These are phyloP conservation scores for Pseudophaeomoniella oleicola DNA, from an alignment of 2,329 filamentous ascomycete species.

Conservation along the genomic window DNA sequence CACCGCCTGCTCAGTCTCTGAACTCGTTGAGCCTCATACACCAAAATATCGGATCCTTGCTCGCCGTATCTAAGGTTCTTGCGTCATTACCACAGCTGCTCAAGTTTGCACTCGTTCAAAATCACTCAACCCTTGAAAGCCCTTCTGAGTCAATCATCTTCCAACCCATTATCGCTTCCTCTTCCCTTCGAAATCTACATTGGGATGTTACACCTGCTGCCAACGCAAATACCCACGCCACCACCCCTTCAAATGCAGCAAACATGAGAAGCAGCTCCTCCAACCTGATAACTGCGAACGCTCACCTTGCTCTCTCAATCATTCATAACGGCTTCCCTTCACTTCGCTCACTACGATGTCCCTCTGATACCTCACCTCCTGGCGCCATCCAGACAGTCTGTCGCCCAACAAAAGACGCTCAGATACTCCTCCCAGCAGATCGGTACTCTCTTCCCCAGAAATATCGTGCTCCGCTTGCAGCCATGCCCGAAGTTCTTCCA, in stretches of 20 bases:
- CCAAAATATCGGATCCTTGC: constrained; percentile 35
- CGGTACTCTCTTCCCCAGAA: constrained; percentile 25
- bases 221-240: background rate
- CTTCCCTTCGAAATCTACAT: constrained; percentile 36
- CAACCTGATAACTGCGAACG: constrained; percentile 29
- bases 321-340: constrained; percentile 25
- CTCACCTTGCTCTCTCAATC: constrained; percentile 15
- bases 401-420: constrained; percentile 21
- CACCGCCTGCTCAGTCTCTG: constrained; percentile 28
- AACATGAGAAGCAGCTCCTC: too few relatives aligned
- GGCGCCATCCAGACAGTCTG: constrained; percentile 29
- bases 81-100: constrained; percentile 29
- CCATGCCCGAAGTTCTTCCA: constrained; percentile 24
- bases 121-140: constrained; percentile 29
- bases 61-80: constrained; percentile 37
- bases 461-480: constrained; percentile 26
- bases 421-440: constrained; percentile 24
- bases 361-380: constrained; percentile 27
- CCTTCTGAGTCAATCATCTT: constrained; percentile 27
- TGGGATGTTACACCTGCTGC: constrained; percentile 28
- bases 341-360: constrained; percentile 25
- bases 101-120: constrained; percentile 38
- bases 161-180: constrained; percentile 33
- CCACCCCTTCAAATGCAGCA: constrained; percentile 23
- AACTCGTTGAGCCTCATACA: constrained; percentile 36